Evolutionary conservation across 345 rosid species (phyloP), one percentile per base, ranked within the genome.

Genomic region (Punica granatum): DNA sequence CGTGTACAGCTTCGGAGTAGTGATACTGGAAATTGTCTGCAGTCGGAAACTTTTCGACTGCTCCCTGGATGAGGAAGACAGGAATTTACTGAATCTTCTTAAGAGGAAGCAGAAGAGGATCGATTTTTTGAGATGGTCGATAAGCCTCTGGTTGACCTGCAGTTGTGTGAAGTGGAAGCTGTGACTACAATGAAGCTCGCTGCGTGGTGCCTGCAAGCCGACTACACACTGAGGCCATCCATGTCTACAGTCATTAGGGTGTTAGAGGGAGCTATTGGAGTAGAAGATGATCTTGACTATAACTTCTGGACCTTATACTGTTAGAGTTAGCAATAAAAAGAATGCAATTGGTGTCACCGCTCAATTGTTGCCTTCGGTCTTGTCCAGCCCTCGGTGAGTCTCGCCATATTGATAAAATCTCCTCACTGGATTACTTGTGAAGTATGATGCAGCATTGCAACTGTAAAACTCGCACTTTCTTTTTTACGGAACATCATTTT

Each of bases 1-100:
- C 58, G 69, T 67, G 6, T 79, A 79, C 8, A 71, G 78, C 67
- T 79, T 79, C 65, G 76, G 80, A 2, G 71, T 73, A n/a, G 78
- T 79, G 15, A 37, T 76, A 14, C 34, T 76, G 61, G 76, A 73
- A 68, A 63, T 79, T 28, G 30, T 65, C 35, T 73, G 80, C 6
- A 66, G 78, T 8, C 65, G 65, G 31, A 79, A 59, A 67, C 70
- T 48, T 46, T 21, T 74, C 1, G 73, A 69, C 19, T 14, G 69
- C 31, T 74, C 64, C 12, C 26, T 23, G 44, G 63, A 56, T 3
- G 72, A 67, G 21, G 75, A 76, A 63, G 76, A 67, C 1, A 32
- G 48, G 67, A 58, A 74, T 64, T 61, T 74, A 59, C 69, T 72
- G 1, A 46, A 53, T 1, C 37, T 75, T 26, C 64, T 80, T 15